These are phyloP conservation scores for Niebla homalea DNA, from an alignment of 495 filamentous ascomycete species.

Conservation along the genomic window DNA sequence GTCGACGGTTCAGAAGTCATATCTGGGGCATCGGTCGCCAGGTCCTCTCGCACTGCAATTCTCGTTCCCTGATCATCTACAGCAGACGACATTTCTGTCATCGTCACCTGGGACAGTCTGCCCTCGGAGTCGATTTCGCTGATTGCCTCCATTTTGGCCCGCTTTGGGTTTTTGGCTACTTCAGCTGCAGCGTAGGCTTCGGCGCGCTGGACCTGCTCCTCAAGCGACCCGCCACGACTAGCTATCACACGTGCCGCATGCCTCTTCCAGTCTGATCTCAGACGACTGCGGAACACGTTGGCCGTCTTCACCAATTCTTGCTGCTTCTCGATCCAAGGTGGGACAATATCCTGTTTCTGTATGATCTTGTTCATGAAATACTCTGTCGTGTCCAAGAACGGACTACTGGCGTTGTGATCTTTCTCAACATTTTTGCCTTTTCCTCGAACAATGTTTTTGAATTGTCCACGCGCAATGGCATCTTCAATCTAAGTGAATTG, in stretches of 20 bases:
- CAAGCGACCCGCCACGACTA: slow-evolving; percentile 63
- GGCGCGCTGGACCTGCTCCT: slow-evolving; percentile 61
- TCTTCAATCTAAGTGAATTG: no score
- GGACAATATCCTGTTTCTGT: slow-evolving; percentile 64
- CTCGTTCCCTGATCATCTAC: not conserved
- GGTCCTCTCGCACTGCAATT: slow-evolving; percentile 15
- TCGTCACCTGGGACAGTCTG: slow-evolving; percentile 31
- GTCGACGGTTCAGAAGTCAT: not conserved
- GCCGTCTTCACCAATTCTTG: slow-evolving; percentile 68
- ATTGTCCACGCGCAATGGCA: slow-evolving; percentile 83
- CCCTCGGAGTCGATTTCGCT: slow-evolving; percentile 28
- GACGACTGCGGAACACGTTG: slow-evolving; percentile 53
- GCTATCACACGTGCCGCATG: slow-evolving; percentile 73
- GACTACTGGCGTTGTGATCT: slow-evolving; percentile 70
- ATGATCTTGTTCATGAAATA: slow-evolving; percentile 99
- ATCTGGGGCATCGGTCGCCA: not conserved
- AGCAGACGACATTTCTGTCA: slow-evolving; percentile 21
- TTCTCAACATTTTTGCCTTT: slow-evolving; percentile 54
- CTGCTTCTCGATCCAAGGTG: slow-evolving; percentile 82
- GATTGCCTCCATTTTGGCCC: slow-evolving; percentile 32
- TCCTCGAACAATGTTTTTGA: slow-evolving; percentile 74
- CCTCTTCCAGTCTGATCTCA: slow-evolving; percentile 76
- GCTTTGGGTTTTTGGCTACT: slow-evolving; percentile 30
- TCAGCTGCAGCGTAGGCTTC: slow-evolving; percentile 65
- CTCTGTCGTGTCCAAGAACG: slow-evolving; percentile 92